phyloP scores from a whole-genome alignment of 805 yeast species.

The Hanseniaspora occidentalis region DNA sequence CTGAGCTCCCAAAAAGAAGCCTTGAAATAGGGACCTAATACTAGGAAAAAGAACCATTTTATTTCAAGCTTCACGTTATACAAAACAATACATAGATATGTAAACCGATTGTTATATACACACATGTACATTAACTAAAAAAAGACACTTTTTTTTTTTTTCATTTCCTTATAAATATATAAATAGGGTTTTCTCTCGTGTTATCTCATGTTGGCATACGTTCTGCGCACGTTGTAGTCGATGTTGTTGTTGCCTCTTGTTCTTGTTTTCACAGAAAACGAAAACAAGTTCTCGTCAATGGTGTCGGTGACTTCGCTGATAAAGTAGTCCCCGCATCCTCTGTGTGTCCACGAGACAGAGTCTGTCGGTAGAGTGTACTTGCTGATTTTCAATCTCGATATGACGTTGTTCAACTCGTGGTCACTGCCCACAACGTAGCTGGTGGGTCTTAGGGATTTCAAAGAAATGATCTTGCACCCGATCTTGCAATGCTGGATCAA shows the following conservation, averaged over 20 bases:
- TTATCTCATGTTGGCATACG: too few relatives aligned
- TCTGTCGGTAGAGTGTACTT: slow-evolving; percentile 51
- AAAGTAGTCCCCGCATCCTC: slow-evolving; percentile 68
- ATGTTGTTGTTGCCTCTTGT: background rate
- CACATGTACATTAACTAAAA: background rate
- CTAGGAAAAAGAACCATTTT: background rate
- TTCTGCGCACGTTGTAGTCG: background rate
- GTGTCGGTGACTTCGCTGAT: slow-evolving; percentile 50
- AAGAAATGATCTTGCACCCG: slow-evolving; percentile 69
- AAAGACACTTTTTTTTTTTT: background rate
- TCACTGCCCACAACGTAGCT: slow-evolving; percentile 31
- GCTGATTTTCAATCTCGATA: slow-evolving; percentile 54
- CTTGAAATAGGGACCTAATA: slow-evolving; percentile 15
- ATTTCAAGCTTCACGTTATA: background rate
- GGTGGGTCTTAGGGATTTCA: slow-evolving; percentile 66
- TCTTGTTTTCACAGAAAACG: background rate
- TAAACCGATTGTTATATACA: background rate
- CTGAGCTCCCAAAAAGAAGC: slow-evolving; percentile 67
- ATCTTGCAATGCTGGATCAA: slow-evolving; percentile 51
- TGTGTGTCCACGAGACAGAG: slow-evolving; percentile 80
- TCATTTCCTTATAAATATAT: too few relatives aligned
- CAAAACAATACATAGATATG: background rate
- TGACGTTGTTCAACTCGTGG: slow-evolving; percentile 39
- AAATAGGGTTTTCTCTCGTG: too few relatives aligned
- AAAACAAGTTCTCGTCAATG: slow-evolving; percentile 23